A percentile compares a stretch with the other conserved stretches of the same genome.
These are phyloP conservation scores for Lumnitzera littorea DNA, from an alignment of 345 rosid genomes.

Conservation along the genomic window DNA sequence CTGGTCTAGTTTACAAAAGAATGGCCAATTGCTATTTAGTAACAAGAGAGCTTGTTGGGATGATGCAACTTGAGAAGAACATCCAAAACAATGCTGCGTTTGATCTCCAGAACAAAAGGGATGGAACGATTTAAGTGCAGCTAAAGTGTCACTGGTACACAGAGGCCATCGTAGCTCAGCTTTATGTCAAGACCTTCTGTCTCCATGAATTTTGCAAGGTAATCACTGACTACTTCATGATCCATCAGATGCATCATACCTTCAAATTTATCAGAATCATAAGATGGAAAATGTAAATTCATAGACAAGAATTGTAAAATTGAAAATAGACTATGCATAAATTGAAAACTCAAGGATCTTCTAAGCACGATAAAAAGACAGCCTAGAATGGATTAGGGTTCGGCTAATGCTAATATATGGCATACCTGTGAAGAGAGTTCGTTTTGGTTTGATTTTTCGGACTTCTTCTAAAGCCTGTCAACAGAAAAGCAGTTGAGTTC, in stretches of 20 bases:
- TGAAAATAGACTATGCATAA: too few species aligned
- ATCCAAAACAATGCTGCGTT: too few species aligned
- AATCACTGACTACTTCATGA: conserved; percentile 63
- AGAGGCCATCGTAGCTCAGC: conserved; percentile 82
- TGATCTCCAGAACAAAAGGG: too few species aligned
- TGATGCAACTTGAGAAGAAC: too few species aligned
- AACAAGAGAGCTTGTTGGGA: too few species aligned
- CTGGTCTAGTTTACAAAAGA: too few species aligned
- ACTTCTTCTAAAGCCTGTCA: conserved; percentile 81
- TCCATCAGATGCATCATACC: conserved; percentile 98
- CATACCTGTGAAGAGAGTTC: conserved; percentile 81
- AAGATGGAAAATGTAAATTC: not conserved
- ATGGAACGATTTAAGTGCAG: not conserved
- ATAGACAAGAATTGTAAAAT: too few species aligned
- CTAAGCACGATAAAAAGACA: too few species aligned
- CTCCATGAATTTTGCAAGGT: conserved; percentile 44
- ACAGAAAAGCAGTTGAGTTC: not conserved
- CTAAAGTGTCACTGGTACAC: conserved; percentile 53
- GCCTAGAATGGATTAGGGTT: not conserved
- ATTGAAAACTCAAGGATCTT: too few species aligned
- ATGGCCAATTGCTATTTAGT: too few species aligned
- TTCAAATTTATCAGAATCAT: conserved; percentile 7
- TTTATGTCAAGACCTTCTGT: conserved; percentile 68
- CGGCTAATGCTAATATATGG: not conserved
- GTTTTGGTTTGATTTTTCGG: conserved; percentile 70